phyloP scores from a whole-genome alignment of 305 asterid species.

The Plantago lanceolata region DNA sequence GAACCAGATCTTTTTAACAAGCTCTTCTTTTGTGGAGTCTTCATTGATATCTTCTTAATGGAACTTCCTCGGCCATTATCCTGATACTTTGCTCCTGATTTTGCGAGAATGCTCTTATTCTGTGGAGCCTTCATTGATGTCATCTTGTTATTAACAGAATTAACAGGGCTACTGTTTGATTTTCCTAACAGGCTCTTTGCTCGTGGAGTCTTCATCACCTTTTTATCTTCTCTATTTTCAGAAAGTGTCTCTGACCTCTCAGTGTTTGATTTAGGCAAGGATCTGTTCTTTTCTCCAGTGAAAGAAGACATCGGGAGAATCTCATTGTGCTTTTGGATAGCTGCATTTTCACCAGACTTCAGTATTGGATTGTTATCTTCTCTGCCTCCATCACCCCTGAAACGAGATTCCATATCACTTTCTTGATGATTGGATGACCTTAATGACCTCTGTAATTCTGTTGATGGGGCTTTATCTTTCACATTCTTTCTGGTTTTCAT shows the following conservation, averaged over 20 bases:
- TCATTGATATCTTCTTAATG: background rate
- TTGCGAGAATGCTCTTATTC: constrained; percentile 38
- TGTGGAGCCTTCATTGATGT: constrained; percentile 21
- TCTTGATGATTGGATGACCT: constrained; percentile 28
- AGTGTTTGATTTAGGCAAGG: constrained; percentile 34
- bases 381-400: constrained; percentile 11
- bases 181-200: constrained; percentile 38
- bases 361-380: constrained; percentile 19
- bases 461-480: constrained; percentile 27
- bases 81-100: constrained; percentile 38
- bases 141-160: background rate
- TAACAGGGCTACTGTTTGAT: constrained; percentile 28
- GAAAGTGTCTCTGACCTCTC: constrained; percentile 29
- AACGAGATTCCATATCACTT: constrained; percentile 26
- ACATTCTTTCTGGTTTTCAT: constrained; percentile 28
- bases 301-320: constrained; percentile 24
- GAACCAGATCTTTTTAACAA: constrained; percentile 28
- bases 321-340: constrained; percentile 28
- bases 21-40: constrained; percentile 24
- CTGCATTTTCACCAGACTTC: constrained; percentile 24
- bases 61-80: constrained; percentile 23
- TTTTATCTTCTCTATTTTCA: constrained; percentile 27
- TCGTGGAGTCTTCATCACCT: constrained; percentile 29
- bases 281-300: constrained; percentile 26
- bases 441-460: constrained; percentile 28